These are phyloP conservation scores for Evansstolkia leycettana DNA, from an alignment of 495 filamentous ascomycete genomes.

Conservation along the genomic window DNA sequence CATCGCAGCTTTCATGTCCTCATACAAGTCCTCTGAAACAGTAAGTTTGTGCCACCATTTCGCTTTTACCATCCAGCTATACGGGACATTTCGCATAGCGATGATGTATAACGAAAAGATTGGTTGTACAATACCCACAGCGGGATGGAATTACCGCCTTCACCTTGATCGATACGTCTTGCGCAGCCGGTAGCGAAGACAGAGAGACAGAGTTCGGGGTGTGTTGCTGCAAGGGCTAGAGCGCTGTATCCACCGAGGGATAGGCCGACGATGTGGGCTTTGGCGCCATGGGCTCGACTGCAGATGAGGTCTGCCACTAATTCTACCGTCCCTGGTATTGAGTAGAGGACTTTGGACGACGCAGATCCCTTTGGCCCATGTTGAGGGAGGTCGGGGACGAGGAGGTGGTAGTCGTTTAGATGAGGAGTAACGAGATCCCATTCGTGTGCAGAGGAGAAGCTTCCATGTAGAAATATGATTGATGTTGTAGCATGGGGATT, in stretches of 20 bases:
- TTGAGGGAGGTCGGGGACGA: not conserved
- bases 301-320: not conserved
- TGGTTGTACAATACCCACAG: not conserved
- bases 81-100: not conserved
- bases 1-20: not conserved
- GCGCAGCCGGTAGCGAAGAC: not conserved
- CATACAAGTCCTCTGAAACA: not conserved
- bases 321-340: not conserved
- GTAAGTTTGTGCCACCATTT: not conserved
- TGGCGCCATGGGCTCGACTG: not conserved
- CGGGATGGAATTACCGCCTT: not conserved
- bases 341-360: not conserved
- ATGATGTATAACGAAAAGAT: not conserved
- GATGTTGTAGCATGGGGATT: not conserved
- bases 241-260: not conserved
- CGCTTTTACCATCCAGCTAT: not conserved
- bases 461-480: conserved; percentile 1
- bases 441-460: not conserved
- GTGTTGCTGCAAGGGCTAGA: not conserved
- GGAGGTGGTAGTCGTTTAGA: not conserved
- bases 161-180: not conserved
- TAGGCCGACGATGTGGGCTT: not conserved
- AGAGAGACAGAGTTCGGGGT: not conserved
- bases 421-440: not conserved
- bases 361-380: not conserved